These are phyloP conservation scores for Hypoxylon sp. DNA, from an alignment of 2,329 filamentous ascomycete genomes.

Conservation along the genomic window DNA sequence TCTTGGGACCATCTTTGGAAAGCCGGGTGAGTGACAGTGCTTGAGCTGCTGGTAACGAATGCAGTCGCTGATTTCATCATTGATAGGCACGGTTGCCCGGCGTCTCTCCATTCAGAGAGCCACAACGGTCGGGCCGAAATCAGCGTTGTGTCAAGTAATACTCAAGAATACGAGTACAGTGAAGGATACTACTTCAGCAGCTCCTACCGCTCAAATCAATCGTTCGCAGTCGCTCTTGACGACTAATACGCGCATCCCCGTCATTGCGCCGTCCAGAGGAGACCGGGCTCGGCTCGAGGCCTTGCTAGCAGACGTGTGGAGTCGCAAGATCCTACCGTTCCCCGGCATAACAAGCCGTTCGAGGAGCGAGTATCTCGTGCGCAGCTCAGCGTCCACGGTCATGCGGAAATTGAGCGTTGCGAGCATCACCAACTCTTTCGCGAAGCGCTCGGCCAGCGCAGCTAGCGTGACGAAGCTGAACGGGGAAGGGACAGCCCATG, in stretches of 20 bases:
- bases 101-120: constrained; percentile 81
- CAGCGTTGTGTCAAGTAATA: constrained; percentile 76
- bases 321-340: constrained; percentile 78
- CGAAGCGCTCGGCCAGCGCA: constrained; percentile 71
- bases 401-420: constrained; percentile 88
- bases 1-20: constrained; percentile 77
- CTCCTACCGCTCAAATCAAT: constrained; percentile 65
- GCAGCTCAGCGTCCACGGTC: constrained; percentile 81
- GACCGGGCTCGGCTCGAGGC: constrained; percentile 82
- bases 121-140: constrained; percentile 74
- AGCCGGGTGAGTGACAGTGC: constrained; percentile 62
- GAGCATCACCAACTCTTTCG: constrained; percentile 79
- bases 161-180: constrained; percentile 83
- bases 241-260: constrained; percentile 69
- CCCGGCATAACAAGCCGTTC: constrained; percentile 77
- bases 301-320: constrained; percentile 82
- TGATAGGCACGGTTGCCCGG: constrained; percentile 66
- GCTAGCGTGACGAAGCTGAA: constrained; percentile 47
- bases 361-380: constrained; percentile 74
- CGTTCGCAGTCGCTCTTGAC: constrained; percentile 82
- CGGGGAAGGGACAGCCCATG: constrained; percentile 41
- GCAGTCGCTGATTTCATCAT: constrained; percentile 12
- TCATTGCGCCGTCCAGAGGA: constrained; percentile 75
- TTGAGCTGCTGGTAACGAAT: neutral
- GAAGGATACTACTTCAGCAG: constrained; percentile 60